These are phyloP conservation scores for Martiniozyma asiatica DNA, from an alignment of 1,139 yeast species.

Conservation along the genomic window DNA sequence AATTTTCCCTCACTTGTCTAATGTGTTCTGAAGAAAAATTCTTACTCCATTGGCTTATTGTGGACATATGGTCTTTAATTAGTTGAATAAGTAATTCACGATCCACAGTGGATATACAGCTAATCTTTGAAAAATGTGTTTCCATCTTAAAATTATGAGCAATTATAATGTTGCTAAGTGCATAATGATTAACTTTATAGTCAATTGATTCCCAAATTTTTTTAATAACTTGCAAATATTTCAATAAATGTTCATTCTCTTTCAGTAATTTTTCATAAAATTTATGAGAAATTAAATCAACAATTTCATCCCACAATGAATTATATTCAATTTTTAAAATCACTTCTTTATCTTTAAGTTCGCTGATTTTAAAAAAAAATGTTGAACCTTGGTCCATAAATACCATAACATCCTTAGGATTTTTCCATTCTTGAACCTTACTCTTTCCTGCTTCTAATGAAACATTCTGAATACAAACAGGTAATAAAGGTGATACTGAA, in stretches of 20 bases:
- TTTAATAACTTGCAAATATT: slow-evolving; percentile 20
- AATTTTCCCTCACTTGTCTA: neutral
- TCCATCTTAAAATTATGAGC: no score
- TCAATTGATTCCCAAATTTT: slow-evolving; percentile 21
- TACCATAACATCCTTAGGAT: slow-evolving; percentile 30
- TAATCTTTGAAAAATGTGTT: no score
- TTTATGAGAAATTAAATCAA: slow-evolving; percentile 11
- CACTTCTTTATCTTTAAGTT: slow-evolving; percentile 27
- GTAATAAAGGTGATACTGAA: slow-evolving; percentile 38
- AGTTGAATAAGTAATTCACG: no score
- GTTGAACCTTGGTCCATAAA: slow-evolving; percentile 62
- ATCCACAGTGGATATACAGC: no score
- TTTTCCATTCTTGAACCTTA: slow-evolving; percentile 16
- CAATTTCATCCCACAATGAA: slow-evolving; percentile 34
- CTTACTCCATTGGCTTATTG: no score
- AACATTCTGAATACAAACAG: slow-evolving; percentile 41
- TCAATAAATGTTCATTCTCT: slow-evolving; percentile 8
- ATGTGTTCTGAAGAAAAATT: neutral
- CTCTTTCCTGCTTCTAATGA: slow-evolving; percentile 25
- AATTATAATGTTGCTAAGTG: slow-evolving; percentile 24
- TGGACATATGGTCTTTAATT: no score
- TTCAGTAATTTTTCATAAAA: slow-evolving; percentile 7
- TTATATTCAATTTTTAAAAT: slow-evolving; percentile 34
- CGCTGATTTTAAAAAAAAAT: slow-evolving; percentile 41
- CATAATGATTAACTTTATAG: slow-evolving; percentile 30